Conservation (phyloP, 352 stramenopile species). For the Globisporangium spiculum region DNA sequence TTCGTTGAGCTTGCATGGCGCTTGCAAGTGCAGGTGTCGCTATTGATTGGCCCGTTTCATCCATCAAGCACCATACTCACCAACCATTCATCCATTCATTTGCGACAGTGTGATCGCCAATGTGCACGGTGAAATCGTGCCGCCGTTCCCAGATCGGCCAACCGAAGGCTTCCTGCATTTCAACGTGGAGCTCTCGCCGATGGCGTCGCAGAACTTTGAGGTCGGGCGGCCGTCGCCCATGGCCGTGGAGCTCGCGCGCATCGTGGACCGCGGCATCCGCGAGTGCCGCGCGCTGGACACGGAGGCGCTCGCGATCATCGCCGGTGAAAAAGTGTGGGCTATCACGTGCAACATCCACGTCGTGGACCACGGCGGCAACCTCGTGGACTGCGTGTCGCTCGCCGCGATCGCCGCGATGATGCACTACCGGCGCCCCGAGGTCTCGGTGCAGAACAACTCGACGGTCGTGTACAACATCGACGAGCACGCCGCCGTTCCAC, state of each 20-base stretch:
- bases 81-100: background rate
- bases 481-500: slow-evolving; percentile 88
- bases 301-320: slow-evolving; percentile 92
- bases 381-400: slow-evolving; percentile 90
- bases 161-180: slow-evolving; percentile 88
- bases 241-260: slow-evolving; percentile 78
- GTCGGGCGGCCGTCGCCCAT: slow-evolving; percentile 41
- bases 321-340: slow-evolving; percentile 93
- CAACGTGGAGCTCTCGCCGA: slow-evolving; percentile 79
- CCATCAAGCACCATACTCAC: background rate
- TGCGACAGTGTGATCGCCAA: slow-evolving; percentile 66
- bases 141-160: slow-evolving; percentile 82
- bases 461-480: slow-evolving; percentile 80
- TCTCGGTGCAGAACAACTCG: slow-evolving; percentile 58
- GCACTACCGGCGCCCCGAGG: slow-evolving; percentile 92
- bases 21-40: background rate
- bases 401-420: slow-evolving; percentile 92
- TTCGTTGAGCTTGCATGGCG: background rate
- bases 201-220: slow-evolving; percentile 82
- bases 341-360: slow-evolving; percentile 91
- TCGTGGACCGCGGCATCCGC: slow-evolving; percentile 90
- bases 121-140: slow-evolving; percentile 81
- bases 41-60: background rate
- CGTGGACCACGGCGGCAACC: slow-evolving; percentile 91
- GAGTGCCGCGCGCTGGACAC: slow-evolving; percentile 92